Evolutionary conservation across 2,329 filamentous ascomycete genomes (phyloP).

Genomic region (Aspergillus thermomutatus): DNA sequence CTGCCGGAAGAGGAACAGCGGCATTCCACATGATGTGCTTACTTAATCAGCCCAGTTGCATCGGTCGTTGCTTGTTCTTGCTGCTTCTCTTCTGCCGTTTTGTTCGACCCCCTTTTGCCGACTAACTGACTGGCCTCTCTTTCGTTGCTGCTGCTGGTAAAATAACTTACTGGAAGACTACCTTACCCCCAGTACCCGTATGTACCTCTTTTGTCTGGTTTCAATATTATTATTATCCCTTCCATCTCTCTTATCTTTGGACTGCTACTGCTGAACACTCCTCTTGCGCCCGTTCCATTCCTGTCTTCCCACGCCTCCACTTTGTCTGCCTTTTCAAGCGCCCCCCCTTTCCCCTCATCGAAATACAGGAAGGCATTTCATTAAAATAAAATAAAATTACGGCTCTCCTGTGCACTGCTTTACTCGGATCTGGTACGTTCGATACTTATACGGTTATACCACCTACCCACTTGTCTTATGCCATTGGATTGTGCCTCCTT

Average conservation of each 20-base stretch:
- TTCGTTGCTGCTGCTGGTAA: conserved; percentile 15
- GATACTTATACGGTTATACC: conserved; percentile 9
- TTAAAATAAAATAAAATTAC: conserved; percentile 18
- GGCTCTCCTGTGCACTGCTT: conserved; percentile 17
- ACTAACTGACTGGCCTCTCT: conserved; percentile 16
- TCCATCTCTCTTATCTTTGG: conserved; percentile 8
- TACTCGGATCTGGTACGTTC: conserved; percentile 22
- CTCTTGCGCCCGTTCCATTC: conserved; percentile 25
- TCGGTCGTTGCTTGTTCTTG: not conserved
- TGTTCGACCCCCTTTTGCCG: conserved; percentile 2
- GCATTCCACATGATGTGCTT: conserved; percentile 2
- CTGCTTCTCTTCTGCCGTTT: conserved; percentile 2
- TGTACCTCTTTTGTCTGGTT: conserved; percentile 9
- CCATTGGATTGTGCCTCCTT: conserved; percentile 11
- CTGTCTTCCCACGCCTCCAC: conserved; percentile 26
- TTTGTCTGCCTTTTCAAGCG: conserved; percentile 17
- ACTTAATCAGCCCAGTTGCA: not conserved
- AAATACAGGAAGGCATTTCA: not conserved
- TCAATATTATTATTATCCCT: conserved; percentile 8
- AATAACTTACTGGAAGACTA: conserved; percentile 11
- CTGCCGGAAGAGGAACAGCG: conserved; percentile 6
- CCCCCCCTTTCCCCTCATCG: conserved; percentile 11
- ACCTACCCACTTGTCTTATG: conserved; percentile 14
- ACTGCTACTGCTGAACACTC: conserved; percentile 13
- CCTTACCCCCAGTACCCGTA: not conserved